phyloP scores from a whole-genome alignment of 768 basidiomycete species.

The Auricularia cornea region DNA sequence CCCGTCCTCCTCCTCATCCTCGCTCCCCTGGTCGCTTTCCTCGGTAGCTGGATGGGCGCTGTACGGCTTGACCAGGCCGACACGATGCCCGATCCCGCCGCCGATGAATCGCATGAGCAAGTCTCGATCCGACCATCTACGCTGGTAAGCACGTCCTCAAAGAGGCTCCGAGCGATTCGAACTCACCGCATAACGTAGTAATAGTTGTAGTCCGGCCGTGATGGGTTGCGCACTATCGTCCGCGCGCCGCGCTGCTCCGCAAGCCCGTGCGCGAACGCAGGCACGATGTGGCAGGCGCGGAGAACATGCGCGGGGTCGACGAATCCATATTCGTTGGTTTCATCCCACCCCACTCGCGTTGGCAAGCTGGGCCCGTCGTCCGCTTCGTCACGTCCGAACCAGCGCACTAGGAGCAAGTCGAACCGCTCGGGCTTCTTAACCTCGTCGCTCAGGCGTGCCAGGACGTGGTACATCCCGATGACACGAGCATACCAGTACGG shows the following conservation, averaged over 20 bases:
- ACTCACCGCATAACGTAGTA: not conserved
- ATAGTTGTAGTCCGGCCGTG: not conserved
- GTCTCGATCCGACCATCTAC: not conserved
- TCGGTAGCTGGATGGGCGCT: no score
- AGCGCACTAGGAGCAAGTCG: not conserved
- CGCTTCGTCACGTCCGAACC: not conserved
- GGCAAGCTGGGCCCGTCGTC: not conserved
- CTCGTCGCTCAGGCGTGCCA: not conserved
- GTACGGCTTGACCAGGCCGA: no score
- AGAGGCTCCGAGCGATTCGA: no score
- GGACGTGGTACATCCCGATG: constrained; percentile 5
- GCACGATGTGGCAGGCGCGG: not conserved
- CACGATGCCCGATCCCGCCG: not conserved
- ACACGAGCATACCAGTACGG: constrained; percentile 9
- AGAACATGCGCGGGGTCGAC: not conserved
- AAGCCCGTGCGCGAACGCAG: not conserved
- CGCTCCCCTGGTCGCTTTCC: no score
- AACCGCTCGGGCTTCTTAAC: not conserved
- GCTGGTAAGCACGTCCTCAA: not conserved
- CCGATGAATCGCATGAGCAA: not conserved
- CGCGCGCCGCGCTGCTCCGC: not conserved
- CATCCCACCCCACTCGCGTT: constrained; percentile 8
- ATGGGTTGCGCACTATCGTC: not conserved
- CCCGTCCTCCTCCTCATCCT: no score
- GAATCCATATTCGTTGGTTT: not conserved